Evolutionary conservation across 345 rosid species (phyloP).

Genomic region (Salix dunnii): DNA sequence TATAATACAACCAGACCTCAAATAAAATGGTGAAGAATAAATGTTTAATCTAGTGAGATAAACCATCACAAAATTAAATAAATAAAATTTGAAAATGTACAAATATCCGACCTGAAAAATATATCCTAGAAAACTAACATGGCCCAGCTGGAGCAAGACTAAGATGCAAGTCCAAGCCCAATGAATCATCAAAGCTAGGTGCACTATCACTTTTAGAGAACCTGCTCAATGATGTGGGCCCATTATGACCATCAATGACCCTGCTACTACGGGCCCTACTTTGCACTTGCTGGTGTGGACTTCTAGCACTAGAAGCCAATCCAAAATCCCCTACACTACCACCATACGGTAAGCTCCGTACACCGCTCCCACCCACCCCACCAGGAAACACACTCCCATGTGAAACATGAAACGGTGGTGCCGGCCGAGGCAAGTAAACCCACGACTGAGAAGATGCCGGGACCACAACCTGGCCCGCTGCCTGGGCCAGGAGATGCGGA

Average conservation of each 20-base stretch:
- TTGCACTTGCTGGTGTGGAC: conserved; percentile 10
- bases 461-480: conserved; percentile 38
- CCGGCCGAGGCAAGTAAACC: conserved; percentile 78
- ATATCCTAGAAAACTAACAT: conserved; percentile 12
- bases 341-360: conserved; percentile 40
- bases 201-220: conserved; percentile 64
- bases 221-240: conserved; percentile 54
- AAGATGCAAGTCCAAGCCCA: conserved; percentile 75
- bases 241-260: conserved; percentile 3
- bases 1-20: neutral
- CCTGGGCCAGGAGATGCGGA: conserved; percentile 52
- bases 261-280: conserved; percentile 22
- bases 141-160: conserved; percentile 76
- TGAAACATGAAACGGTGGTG: conserved; percentile 71
- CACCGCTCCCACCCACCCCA: conserved; percentile 31
- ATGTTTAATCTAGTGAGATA: conserved; percentile 3
- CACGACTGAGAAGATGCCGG: conserved; percentile 50
- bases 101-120: conserved; percentile 9
- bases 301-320: neutral
- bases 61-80: conserved; percentile 28
- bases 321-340: conserved; percentile 36
- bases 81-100: conserved; percentile 51
- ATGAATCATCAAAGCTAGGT: conserved; percentile 50
- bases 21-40: neutral
- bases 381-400: conserved; percentile 37